Base-by-base conservation (phyloP, 768 basidiomycete genomes). In the Boletus sp. region DNA sequence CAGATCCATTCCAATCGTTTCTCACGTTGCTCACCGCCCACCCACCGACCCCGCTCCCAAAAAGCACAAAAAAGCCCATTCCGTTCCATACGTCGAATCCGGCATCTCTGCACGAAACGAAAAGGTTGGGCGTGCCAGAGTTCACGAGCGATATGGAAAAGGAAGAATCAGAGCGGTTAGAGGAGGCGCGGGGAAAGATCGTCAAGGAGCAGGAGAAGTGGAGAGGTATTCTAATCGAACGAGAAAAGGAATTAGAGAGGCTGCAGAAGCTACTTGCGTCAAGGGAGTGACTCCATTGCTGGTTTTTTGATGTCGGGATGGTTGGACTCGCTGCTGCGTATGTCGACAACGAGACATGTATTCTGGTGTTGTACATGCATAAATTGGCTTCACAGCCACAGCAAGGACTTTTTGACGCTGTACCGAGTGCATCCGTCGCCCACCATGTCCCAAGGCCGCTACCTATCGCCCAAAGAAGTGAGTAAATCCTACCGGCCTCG, bases 1-100 rank as follows among this genome's bases (percentile, higher is more conserved):
- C 85, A 65, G 96, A 98, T 62, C 97, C 97, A 1, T 92, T 87
- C 58, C 85, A 90, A 54, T 78, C 84, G 35, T 94, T 98, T 74
- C 81, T 97, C 57, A 83, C 84, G 61, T 77, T 89, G 47, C 81
- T 98, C 48, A 87, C 85, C 0, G 73, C 78, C n/a, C 82, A 95
- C 65, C 85, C 91, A 2, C 93, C 95, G 0, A 94, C 89, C 0
- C 84, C 84, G 4, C 75, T 98, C 0, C 88, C 90, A 1, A 87
- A 81, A 60, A 54, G 61, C 11, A 60, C 55, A 21, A 85, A 77
- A 62, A 82, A 76, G 51, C 85, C 85, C 1, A 74, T 89, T 11
- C 90, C 90, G 8, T 89, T 90, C 66, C 84, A 91, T 62, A 71
- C 80, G 9, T 82, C 84, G n/a, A 75, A 87, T 56, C 73, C 75